Percentiles rank a stretch among this genome's conserved stretches.
Evolutionary conservation across 2,329 filamentous ascomycete species (phyloP).

Genomic region (Exophiala calicioides): DNA sequence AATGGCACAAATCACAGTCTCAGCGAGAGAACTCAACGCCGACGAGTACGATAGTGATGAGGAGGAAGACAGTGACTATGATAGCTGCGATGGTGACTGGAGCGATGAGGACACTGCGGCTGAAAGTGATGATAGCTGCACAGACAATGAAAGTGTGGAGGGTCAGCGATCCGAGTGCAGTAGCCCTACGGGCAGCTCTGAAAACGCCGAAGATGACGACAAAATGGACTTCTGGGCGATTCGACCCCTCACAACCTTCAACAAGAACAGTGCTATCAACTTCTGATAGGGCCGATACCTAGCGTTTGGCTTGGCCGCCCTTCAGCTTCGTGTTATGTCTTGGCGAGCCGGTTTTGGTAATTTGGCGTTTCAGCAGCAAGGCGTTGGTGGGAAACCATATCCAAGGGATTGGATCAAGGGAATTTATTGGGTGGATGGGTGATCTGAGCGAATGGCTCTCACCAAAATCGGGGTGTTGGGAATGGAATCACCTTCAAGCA

Average conservation of each 20-base stretch:
- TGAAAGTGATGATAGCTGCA: conserved; percentile 24
- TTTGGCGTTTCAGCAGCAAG: not conserved
- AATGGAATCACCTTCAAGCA: not conserved
- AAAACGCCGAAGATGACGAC: conserved; percentile 14
- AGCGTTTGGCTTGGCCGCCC: conserved; percentile 5
- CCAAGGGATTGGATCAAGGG: not conserved
- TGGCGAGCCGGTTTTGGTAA: not conserved
- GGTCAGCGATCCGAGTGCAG: conserved; percentile 16
- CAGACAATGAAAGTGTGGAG: conserved; percentile 22
- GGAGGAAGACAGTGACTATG: conserved; percentile 14
- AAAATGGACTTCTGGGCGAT: conserved; percentile 22
- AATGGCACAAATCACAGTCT: conserved; percentile 11
- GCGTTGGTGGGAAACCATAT: not conserved
- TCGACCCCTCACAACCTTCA: conserved; percentile 16
- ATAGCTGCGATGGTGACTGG: conserved; percentile 18
- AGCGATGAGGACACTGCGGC: conserved; percentile 18
- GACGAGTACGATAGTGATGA: conserved; percentile 12
- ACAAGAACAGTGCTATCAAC: conserved; percentile 1
- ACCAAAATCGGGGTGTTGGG: too few relatives aligned
- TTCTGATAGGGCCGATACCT: conserved; percentile 9
- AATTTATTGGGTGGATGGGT: not conserved
- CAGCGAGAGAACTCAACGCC: not conserved
- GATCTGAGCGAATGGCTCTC: too few relatives aligned
- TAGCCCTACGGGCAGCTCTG: conserved; percentile 16
- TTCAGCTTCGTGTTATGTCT: conserved; percentile 23